Conservation (phyloP, 768 basidiomycete genomes). For the Amyloporia xantha region DNA sequence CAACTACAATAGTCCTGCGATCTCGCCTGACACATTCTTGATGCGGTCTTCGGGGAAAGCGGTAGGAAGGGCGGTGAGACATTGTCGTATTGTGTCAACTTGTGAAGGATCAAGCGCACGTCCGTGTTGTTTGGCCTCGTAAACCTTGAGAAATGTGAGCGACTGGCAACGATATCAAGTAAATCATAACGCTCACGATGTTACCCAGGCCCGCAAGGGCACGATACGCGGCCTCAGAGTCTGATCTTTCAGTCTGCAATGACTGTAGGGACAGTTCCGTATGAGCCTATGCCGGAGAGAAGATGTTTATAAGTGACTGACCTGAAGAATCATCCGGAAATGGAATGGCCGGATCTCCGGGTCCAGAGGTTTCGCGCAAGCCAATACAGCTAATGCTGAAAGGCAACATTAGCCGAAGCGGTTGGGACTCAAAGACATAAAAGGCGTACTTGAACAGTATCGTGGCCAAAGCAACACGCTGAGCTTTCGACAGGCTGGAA, state of each 20-base stretch:
- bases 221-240: slow-evolving; percentile 68
- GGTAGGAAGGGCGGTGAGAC: slow-evolving; percentile 33
- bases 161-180: background rate
- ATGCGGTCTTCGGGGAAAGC: slow-evolving; percentile 58
- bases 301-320: background rate
- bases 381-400: slow-evolving; percentile 58
- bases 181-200: slow-evolving; percentile 33
- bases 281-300: background rate
- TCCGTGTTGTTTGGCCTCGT: slow-evolving; percentile 36
- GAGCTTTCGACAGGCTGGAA: slow-evolving; percentile 53
- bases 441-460: slow-evolving; percentile 79
- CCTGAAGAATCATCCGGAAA: background rate
- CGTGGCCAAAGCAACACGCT: slow-evolving; percentile 74
- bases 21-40: slow-evolving; percentile 23
- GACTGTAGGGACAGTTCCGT: slow-evolving; percentile 27
- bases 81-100: slow-evolving; percentile 33
- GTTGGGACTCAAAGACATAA: slow-evolving; percentile 43
- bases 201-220: slow-evolving; percentile 70
- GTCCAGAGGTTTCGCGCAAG: slow-evolving; percentile 37
- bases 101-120: slow-evolving; percentile 33
- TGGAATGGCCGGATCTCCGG: slow-evolving; percentile 7
- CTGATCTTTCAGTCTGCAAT: slow-evolving; percentile 41
- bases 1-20: slow-evolving; percentile 10
- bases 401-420: slow-evolving; percentile 41
- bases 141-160: slow-evolving; percentile 32